Conservation (phyloP, 257 asterid species). For the Fraxinus cuspidata region DNA sequence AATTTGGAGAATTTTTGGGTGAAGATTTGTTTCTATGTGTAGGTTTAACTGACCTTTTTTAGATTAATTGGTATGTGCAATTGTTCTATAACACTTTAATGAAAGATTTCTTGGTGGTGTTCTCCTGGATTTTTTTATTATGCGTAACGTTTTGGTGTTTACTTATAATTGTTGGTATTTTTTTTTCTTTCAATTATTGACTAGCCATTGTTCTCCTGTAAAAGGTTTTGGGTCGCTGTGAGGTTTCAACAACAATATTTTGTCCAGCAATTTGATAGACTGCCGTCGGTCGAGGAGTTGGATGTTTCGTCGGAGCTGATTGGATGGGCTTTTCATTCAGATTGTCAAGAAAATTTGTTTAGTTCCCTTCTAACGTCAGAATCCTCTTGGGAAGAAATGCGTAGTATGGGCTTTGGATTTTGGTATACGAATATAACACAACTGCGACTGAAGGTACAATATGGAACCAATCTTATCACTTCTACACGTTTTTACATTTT, state of each 20-base stretch:
- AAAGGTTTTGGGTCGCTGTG: slow-evolving; percentile 89
- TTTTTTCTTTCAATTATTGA: slow-evolving; percentile 12
- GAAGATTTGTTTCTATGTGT: neutral
- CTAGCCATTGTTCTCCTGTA: slow-evolving; percentile 31
- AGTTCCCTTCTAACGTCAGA: slow-evolving; percentile 73
- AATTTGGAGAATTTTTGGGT: slow-evolving; percentile 1
- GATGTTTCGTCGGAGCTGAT: slow-evolving; percentile 62
- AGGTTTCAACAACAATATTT: slow-evolving; percentile 70
- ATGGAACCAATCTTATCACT: slow-evolving; percentile 27
- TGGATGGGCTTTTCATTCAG: slow-evolving; percentile 97
- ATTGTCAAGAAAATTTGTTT: slow-evolving; percentile 87
- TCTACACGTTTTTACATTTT: slow-evolving; percentile 19
- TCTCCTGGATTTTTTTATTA: neutral
- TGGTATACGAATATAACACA: slow-evolving; percentile 81
- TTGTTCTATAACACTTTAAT: neutral
- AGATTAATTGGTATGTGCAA: neutral
- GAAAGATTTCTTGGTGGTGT: neutral
- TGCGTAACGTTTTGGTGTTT: slow-evolving; percentile 6
- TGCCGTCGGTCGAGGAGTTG: slow-evolving; percentile 62
- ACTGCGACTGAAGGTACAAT: slow-evolving; percentile 75
- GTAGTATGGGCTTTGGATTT: slow-evolving; percentile 81
- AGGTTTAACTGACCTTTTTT: neutral
- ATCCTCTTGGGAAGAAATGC: slow-evolving; percentile 96
- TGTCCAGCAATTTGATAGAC: slow-evolving; percentile 57
- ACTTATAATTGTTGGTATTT: slow-evolving; percentile 11